Percentiles rank a stretch among this genome's conserved stretches.
These are phyloP conservation scores for Aleurites moluccanus DNA, from an alignment of 441 rosid species.

Conservation along the genomic window DNA sequence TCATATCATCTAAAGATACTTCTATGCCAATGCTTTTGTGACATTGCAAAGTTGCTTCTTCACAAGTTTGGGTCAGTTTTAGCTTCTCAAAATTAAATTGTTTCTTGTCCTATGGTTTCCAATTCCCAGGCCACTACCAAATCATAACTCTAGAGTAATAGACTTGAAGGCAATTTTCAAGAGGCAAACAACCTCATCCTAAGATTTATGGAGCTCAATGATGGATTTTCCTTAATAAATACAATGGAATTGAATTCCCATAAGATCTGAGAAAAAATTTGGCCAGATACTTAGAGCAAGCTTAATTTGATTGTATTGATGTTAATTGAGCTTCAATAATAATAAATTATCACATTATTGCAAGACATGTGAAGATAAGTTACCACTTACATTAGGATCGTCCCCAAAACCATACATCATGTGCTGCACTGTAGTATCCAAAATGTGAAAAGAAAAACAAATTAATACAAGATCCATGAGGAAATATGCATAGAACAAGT, in stretches of 20 bases:
- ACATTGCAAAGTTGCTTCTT: too few species aligned
- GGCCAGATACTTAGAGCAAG: not conserved
- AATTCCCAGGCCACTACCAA: too few species aligned
- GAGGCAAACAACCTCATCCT: too few species aligned
- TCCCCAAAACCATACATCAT: constrained; percentile 99
- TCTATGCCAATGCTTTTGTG: not conserved
- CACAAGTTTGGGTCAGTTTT: too few species aligned
- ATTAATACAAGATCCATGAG: not conserved
- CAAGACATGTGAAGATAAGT: too few species aligned
- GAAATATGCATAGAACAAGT: not conserved
- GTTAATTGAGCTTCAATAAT: not conserved
- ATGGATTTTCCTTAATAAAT: too few species aligned
- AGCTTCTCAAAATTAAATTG: too few species aligned
- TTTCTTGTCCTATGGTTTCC: too few species aligned
- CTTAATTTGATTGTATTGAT: not conserved
- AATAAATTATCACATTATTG: too few species aligned
- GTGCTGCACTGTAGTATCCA: constrained; percentile 67
- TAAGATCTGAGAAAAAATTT: not conserved
- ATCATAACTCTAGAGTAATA: too few species aligned
- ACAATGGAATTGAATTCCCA: not conserved
- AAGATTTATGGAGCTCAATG: too few species aligned
- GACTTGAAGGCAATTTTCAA: too few species aligned
- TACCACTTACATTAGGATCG: constrained; percentile 69
- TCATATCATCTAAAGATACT: not conserved
- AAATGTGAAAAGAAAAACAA: not conserved